Evolutionary conservation across 805 yeast genomes (phyloP).

Genomic region (Kurtzmaniella fragi): DNA sequence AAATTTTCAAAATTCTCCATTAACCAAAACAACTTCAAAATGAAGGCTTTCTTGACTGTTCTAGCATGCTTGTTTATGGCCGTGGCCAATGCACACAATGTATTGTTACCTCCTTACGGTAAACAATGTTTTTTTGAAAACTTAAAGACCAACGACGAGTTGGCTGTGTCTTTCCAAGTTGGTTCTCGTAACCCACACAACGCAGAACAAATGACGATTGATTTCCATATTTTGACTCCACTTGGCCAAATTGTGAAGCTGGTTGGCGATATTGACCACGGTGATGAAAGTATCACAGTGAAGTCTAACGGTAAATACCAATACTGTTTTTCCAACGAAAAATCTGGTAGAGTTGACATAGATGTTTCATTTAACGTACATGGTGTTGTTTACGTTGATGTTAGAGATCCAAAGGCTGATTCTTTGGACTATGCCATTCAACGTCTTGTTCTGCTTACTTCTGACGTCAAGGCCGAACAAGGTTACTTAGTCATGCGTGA

Average conservation of each 20-base stretch:
- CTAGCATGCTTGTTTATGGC: constrained; percentile 12
- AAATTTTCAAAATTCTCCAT: background rate
- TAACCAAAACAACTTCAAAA: constrained; percentile 3
- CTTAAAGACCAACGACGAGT: constrained; percentile 76
- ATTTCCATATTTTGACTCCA: constrained; percentile 46
- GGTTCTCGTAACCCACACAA: constrained; percentile 81
- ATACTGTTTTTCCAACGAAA: constrained; percentile 91
- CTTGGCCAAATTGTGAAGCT: constrained; percentile 46
- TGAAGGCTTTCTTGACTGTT: constrained; percentile 8
- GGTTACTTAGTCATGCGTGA: constrained; percentile 92
- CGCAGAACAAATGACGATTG: constrained; percentile 58
- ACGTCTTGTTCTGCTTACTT: constrained; percentile 66
- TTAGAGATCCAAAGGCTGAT: constrained; percentile 68
- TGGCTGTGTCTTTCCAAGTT: constrained; percentile 86
- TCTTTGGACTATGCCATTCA: constrained; percentile 81
- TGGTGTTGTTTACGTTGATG: constrained; percentile 83
- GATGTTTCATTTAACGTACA: constrained; percentile 95
- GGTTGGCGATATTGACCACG: constrained; percentile 64
- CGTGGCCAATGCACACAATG: constrained; percentile 63
- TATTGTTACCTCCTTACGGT: constrained; percentile 75
- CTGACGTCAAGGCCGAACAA: constrained; percentile 88
- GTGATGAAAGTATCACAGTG: constrained; percentile 69
- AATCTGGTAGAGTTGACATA: constrained; percentile 62
- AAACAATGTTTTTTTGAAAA: constrained; percentile 85
- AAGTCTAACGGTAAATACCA: constrained; percentile 65